Evolutionary conservation across 73 alveolate genomes (phyloP).

Genomic region (Paramecium octaurelia): DNA sequence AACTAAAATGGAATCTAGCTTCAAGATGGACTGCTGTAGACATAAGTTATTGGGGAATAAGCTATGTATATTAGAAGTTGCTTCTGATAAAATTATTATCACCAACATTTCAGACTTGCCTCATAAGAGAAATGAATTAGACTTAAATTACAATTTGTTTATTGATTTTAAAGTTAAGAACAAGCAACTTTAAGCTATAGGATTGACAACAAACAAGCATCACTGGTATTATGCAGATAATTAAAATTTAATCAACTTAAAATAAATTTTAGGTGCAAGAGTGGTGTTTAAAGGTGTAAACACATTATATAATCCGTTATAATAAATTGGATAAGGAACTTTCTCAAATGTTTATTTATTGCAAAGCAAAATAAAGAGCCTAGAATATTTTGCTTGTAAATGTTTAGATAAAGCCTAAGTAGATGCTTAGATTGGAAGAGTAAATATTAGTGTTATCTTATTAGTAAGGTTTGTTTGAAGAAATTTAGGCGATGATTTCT

Average conservation of each 20-base stretch:
- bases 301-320: background rate
- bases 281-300: background rate
- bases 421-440: background rate
- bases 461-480: background rate
- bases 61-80: background rate
- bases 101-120: background rate
- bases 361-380: background rate
- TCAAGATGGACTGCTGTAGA: background rate
- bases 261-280: background rate
- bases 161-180: background rate
- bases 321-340: slow-evolving; percentile 34
- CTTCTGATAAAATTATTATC: background rate
- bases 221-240: background rate
- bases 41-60: background rate
- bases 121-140: background rate
- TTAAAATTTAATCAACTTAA: background rate
- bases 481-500: background rate
- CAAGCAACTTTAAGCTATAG: background rate
- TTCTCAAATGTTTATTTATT: slow-evolving; percentile 31
- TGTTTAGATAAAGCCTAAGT: background rate
- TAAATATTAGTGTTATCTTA: background rate
- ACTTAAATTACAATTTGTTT: background rate
- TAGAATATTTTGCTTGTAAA: background rate
- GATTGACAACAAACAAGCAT: background rate
- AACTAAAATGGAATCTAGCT: background rate